phyloP scores from a whole-genome alignment of 2,329 filamentous ascomycete genomes.

The Alternaria brassicicola region DNA sequence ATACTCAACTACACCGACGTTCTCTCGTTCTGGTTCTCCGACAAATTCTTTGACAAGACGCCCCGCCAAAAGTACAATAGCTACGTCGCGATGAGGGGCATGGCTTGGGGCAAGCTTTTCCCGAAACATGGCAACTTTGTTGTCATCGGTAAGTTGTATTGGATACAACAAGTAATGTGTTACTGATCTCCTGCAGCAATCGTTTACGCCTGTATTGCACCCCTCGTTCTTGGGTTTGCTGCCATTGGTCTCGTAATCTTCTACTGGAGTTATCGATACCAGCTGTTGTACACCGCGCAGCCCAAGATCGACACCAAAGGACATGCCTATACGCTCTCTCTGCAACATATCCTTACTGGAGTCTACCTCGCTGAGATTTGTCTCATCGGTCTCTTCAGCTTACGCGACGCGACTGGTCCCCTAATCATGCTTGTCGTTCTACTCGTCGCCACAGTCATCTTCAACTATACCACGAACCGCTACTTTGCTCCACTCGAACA shows the following conservation, averaged over 20 bases:
- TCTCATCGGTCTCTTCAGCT: slow-evolving; percentile 79
- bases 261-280: slow-evolving; percentile 89
- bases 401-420: slow-evolving; percentile 43
- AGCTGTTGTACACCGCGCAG: slow-evolving; percentile 85
- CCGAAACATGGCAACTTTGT: slow-evolving; percentile 51
- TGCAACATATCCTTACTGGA: slow-evolving; percentile 84
- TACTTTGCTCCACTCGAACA: slow-evolving; percentile 45
- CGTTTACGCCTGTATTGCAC: slow-evolving; percentile 85
- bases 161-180: background rate
- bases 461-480: slow-evolving; percentile 43
- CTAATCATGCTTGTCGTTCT: slow-evolving; percentile 39
- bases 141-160: slow-evolving; percentile 45
- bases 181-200: slow-evolving; percentile 62
- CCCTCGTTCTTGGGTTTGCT: slow-evolving; percentile 82
- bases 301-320: slow-evolving; percentile 85
- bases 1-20: slow-evolving; percentile 78
- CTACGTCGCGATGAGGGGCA: slow-evolving; percentile 40
- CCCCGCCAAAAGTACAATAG: slow-evolving; percentile 59
- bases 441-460: slow-evolving; percentile 41
- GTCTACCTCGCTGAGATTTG: slow-evolving; percentile 83
- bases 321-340: slow-evolving; percentile 81
- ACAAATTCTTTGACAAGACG: slow-evolving; percentile 75
- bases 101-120: slow-evolving; percentile 50
- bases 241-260: slow-evolving; percentile 79
- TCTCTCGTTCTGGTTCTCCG: slow-evolving; percentile 73